These are phyloP conservation scores for Eimeria praecox DNA, from an alignment of 169 alveolate species.

Conservation along the genomic window DNA sequence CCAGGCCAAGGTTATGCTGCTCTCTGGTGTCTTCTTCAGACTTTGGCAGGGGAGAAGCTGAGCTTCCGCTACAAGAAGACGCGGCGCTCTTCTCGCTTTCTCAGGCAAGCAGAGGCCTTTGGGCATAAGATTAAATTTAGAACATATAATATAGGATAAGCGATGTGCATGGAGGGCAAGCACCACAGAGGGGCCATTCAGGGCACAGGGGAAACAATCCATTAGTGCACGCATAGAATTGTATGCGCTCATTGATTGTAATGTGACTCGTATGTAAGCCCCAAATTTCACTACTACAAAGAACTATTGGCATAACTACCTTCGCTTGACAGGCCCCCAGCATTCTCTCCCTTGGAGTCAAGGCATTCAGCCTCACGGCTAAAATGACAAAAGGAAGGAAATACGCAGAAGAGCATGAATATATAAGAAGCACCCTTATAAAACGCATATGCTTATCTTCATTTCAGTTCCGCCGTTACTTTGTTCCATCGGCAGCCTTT, in stretches of 20 bases:
- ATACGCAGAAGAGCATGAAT: neutral
- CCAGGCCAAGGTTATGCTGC: neutral
- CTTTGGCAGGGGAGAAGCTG: slow-evolving; percentile 91
- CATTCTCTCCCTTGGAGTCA: neutral
- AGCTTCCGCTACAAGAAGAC: slow-evolving; percentile 91
- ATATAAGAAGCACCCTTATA: neutral
- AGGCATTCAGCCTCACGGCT: neutral
- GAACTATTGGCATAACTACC: neutral
- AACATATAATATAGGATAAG: neutral
- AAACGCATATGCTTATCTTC: neutral
- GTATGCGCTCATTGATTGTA: neutral
- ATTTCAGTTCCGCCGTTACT: neutral
- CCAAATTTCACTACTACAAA: neutral
- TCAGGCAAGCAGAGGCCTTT: slow-evolving; percentile 74
- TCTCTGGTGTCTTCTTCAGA: slow-evolving; percentile 72
- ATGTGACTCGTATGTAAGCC: neutral
- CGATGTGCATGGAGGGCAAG: neutral
- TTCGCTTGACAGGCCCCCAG: too few relatives aligned
- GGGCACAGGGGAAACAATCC: neutral
- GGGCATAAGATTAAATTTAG: neutral
- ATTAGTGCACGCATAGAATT: neutral
- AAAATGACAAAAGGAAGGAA: neutral
- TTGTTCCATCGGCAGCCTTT: neutral
- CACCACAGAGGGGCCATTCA: neutral
- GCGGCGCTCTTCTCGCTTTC: slow-evolving; percentile 90